phyloP scores from a whole-genome alignment of 176 grass and related monocot genomes.

The Oryza glumipatula region DNA sequence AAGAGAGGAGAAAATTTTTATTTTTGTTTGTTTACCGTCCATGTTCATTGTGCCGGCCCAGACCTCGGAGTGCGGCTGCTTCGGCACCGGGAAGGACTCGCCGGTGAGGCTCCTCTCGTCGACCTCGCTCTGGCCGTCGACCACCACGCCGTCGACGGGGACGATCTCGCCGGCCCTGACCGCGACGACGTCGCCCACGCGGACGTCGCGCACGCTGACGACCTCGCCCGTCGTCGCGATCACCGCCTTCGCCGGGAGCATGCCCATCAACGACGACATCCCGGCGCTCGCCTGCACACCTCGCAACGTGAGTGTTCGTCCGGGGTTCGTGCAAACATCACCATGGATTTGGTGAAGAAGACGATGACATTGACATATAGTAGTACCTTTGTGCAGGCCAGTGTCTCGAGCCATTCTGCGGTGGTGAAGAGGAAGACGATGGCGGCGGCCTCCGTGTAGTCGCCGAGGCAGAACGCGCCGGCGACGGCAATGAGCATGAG shows the following conservation, averaged over 20 bases:
- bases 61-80: constrained; percentile 50
- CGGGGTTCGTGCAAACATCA: no score
- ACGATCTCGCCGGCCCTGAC: constrained; percentile 70
- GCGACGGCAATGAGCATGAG: constrained; percentile 60
- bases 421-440: constrained; percentile 86
- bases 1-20: neutral
- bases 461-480: constrained; percentile 54
- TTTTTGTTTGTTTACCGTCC: constrained; percentile 48
- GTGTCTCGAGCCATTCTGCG: constrained; percentile 82
- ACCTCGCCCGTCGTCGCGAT: constrained; percentile 47
- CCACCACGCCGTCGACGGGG: constrained; percentile 69
- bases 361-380: no score
- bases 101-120: constrained; percentile 89
- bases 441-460: constrained; percentile 63
- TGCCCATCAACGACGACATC: constrained; percentile 64
- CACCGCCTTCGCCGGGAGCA: constrained; percentile 57
- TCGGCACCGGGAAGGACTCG: constrained; percentile 71
- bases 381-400: constrained; percentile 52
- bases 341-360: no score
- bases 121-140: constrained; percentile 61
- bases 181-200: constrained; percentile 40
- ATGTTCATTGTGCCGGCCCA: constrained; percentile 83
- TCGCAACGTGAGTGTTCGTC: no score
- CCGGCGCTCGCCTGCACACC: constrained; percentile 51
- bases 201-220: constrained; percentile 44